phyloP scores from a whole-genome alignment of 257 asterid genomes.

The Solanum paucissectum region DNA sequence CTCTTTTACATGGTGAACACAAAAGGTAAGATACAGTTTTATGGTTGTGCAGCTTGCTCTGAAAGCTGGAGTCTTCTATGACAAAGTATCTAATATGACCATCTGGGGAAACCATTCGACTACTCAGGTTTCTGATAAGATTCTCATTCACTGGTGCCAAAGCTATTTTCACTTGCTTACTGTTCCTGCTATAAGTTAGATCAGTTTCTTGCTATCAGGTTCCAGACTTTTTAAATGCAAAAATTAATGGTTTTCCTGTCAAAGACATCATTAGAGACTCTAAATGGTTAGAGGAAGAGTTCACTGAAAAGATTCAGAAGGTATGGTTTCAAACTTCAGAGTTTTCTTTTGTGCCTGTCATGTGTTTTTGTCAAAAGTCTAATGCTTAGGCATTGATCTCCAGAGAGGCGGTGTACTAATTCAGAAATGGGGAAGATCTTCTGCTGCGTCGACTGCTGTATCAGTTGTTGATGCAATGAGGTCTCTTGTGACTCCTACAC shows the following conservation, averaged over 20 bases:
- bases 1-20: neutral
- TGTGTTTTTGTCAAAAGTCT: neutral
- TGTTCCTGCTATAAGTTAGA: neutral
- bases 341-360: neutral
- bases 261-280: conserved; percentile 73
- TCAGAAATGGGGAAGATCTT: conserved; percentile 97
- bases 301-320: conserved; percentile 80
- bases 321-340: conserved; percentile 13
- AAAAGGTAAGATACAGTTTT: neutral
- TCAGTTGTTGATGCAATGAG: conserved; percentile 78
- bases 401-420: conserved; percentile 97
- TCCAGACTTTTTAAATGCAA: conserved; percentile 88
- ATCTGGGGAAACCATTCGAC: conserved; percentile 99
- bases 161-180: neutral
- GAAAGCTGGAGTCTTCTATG: conserved; percentile 97
- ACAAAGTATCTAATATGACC: conserved; percentile 78
- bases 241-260: conserved; percentile 61
- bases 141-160: neutral
- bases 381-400: neutral
- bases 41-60: conserved; percentile 58
- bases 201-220: conserved; percentile 32
- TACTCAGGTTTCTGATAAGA: conserved; percentile 55
- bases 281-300: conserved; percentile 90
- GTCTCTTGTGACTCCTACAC: conserved; percentile 88
- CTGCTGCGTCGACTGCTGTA: conserved; percentile 93